Conservation (phyloP, 495 filamentous ascomycete species). For the Lasiosphaeria hispida region DNA sequence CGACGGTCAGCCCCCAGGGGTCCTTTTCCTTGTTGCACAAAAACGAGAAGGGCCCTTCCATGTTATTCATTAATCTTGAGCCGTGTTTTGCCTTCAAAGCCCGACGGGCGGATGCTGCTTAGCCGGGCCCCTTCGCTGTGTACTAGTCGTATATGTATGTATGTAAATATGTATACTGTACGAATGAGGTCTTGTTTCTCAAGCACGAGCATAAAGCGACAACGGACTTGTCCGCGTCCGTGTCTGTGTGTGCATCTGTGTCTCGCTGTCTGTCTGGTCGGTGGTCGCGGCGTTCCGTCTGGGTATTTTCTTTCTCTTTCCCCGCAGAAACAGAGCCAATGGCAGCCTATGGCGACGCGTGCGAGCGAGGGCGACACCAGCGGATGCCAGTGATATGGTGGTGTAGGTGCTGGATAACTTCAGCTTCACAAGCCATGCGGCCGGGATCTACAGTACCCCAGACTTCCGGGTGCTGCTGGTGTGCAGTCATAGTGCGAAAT, state of each 20-base stretch:
- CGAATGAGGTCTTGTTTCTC: neutral
- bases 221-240: too few relatives aligned
- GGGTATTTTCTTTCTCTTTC: too few relatives aligned
- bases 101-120: slow-evolving; percentile 19
- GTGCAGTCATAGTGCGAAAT: too few relatives aligned
- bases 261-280: too few relatives aligned
- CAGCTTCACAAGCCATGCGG: neutral
- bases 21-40: slow-evolving; percentile 16
- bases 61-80: slow-evolving; percentile 24
- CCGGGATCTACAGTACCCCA: slow-evolving; percentile 11
- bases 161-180: too few relatives aligned
- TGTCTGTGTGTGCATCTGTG: too few relatives aligned
- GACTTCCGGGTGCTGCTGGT: neutral
- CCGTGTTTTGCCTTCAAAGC: slow-evolving; percentile 30
- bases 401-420: too few relatives aligned
- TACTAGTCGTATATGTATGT: neutral
- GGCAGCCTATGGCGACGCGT: too few relatives aligned
- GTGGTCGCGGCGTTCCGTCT: too few relatives aligned
- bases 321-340: too few relatives aligned
- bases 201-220: neutral
- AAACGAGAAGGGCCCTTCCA: slow-evolving; percentile 10
- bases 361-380: too few relatives aligned
- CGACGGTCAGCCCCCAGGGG: neutral
- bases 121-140: neutral
- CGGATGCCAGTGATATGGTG: too few relatives aligned